These are phyloP conservation scores for Pseudofabraea citricarpa DNA, from an alignment of 2,329 filamentous ascomycete genomes.

Conservation along the genomic window DNA sequence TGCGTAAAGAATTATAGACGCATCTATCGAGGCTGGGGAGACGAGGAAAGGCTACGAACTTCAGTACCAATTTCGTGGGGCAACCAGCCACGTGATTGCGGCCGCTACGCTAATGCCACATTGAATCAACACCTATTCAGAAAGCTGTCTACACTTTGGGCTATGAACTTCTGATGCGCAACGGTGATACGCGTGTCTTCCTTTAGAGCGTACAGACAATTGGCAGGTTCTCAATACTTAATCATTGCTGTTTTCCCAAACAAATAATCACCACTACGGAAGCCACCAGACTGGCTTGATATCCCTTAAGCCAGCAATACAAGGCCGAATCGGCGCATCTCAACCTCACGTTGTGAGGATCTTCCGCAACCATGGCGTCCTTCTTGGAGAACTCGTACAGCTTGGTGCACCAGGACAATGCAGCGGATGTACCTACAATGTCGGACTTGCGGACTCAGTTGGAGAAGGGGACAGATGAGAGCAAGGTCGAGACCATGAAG, in stretches of 20 bases:
- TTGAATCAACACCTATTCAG: constrained; percentile 10
- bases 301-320: constrained; percentile 11
- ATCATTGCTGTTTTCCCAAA: constrained; percentile 5
- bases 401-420: constrained; percentile 95
- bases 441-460: constrained; percentile 90
- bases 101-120: constrained; percentile 2
- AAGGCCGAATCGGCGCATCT: constrained; percentile 17
- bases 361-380: constrained; percentile 69
- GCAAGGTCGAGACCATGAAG: constrained; percentile 94
- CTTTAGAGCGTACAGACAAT: constrained; percentile 13
- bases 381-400: constrained; percentile 96
- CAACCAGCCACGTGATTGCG: neutral
- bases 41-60: neutral
- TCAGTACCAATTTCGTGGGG: neutral
- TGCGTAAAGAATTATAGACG: neutral
- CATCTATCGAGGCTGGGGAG: neutral
- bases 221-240: constrained; percentile 4
- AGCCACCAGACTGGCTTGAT: constrained; percentile 9
- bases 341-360: constrained; percentile 9
- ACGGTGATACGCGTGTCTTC: constrained; percentile 12
- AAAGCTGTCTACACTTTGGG: constrained; percentile 5
- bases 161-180: constrained; percentile 22
- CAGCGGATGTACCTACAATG: constrained; percentile 82
- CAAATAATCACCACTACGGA: constrained; percentile 5
- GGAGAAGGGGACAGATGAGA: constrained; percentile 90